Evolutionary conservation across 2,329 filamentous ascomycete genomes (phyloP), one percentile per base, ranked within the genome.

Genomic region (Pseudogymnoascus sp.): DNA sequence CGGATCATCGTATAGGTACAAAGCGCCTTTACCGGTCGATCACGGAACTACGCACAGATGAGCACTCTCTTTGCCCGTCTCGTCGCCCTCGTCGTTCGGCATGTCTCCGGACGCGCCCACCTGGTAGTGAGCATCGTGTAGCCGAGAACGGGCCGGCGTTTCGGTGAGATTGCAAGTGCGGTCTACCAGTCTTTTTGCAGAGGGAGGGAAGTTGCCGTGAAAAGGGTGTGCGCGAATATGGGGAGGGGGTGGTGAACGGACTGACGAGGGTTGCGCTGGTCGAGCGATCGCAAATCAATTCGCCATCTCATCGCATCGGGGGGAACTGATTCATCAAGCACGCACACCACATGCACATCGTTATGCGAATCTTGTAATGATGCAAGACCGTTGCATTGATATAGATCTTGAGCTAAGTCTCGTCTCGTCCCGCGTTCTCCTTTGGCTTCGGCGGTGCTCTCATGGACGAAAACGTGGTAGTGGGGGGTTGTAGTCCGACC

Each of bases 11-110:
- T 46, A 46, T 46, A 46, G 42, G 40, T 46, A 46, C 42, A 46
- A 46, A 46, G 42, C 42, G 42, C 42, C 42, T 23, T 46, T 46
- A 25, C 42, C 42, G 42, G 42, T 46, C 42, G 42, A 46, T 46
- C 42, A 46, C 42, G 12, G 21, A 46, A 46, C 7, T 25, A 25
- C 21, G 42, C 42, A 46, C 42, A 46, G 42, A 46, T 46, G 21
- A 25, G 42, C 42, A 34, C 25, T n/a, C 14, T 25, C 11, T n/a
- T 46, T 46, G 42, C 21, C 42, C 42, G 42, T 23, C 11, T n/a
- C 40, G 40, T 25, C 12, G 42, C 42, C 14, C 18, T 25, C 21
- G 16, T 25, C 18, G 11, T 25, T 25, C 42, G 42, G 42, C 42
- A 14, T 46, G 42, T 46, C 42, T 46, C 42, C 42, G 21, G 42